phyloP scores from a whole-genome alignment of 192 early-diverging fungal genomes.

The Podila horticola region DNA sequence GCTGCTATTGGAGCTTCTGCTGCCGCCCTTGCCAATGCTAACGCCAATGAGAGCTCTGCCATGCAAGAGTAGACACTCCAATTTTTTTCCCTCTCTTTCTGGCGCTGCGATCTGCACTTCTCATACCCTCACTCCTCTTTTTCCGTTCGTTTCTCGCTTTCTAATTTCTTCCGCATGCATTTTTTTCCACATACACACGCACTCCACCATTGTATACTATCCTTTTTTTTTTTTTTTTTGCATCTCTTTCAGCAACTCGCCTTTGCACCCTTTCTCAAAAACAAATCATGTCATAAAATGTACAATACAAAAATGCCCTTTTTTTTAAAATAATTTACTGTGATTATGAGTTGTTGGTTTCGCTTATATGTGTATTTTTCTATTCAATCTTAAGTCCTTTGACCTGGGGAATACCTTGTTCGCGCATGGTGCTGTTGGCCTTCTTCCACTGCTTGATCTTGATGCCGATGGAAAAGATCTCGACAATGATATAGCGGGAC shows the following conservation, averaged over 20 bases:
- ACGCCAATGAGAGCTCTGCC: slow-evolving; percentile 13
- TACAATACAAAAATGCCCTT: not conserved
- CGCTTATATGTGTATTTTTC: not conserved
- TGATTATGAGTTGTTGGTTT: not conserved
- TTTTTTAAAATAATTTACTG: not conserved
- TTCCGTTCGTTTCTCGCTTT: not conserved
- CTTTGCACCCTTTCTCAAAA: not conserved
- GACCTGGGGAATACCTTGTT: slow-evolving; percentile 38
- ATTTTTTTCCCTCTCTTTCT: not conserved
- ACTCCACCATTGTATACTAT: not conserved
- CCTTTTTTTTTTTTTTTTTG: not conserved
- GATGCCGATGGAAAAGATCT: slow-evolving; percentile 36
- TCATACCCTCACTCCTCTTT: not conserved
- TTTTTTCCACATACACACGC: not conserved
- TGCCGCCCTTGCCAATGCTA: slow-evolving; percentile 15
- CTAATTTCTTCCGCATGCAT: slow-evolving; percentile 2
- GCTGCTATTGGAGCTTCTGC: slow-evolving; percentile 26
- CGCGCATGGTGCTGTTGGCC: slow-evolving; percentile 24
- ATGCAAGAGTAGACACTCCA: slow-evolving; percentile 38
- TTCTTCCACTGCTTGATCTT: slow-evolving; percentile 38
- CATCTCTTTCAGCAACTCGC: not conserved
- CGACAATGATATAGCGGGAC: slow-evolving; percentile 41
- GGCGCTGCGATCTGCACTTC: not conserved
- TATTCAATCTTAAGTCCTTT: slow-evolving; percentile 2
- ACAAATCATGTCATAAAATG: not conserved